Percentiles rank a stretch among this genome's conserved stretches.
These are phyloP conservation scores for Dryas integrifolia DNA, from an alignment of 331 rosid genomes.

Conservation along the genomic window DNA sequence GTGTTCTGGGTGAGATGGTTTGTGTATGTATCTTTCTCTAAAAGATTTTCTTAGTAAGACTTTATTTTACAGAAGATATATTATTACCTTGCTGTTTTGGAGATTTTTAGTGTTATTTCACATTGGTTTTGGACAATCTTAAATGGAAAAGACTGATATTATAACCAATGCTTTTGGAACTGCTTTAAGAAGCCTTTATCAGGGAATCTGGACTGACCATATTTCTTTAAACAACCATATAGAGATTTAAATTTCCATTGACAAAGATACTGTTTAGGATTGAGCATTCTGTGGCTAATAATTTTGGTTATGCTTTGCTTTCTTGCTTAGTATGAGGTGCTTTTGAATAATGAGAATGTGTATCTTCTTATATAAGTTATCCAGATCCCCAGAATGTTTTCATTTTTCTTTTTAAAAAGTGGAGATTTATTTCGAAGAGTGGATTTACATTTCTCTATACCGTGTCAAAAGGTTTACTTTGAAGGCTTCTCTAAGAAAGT, in stretches of 20 bases:
- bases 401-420: neutral
- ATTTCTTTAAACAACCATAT: neutral
- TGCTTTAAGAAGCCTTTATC: neutral
- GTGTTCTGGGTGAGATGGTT: neutral
- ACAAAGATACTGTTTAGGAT: neutral
- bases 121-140: neutral
- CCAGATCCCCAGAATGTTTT: neutral
- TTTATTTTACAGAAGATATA: neutral
- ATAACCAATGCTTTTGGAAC: neutral
- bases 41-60: neutral
- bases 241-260: neutral
- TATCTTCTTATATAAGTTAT: neutral
- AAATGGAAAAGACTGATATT: neutral
- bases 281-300: neutral
- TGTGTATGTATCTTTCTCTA: neutral
- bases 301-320: neutral
- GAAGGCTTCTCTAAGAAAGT: neutral
- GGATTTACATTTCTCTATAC: neutral
- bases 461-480: neutral
- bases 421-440: neutral
- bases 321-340: neutral
- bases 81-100: neutral
- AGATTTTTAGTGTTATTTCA: neutral
- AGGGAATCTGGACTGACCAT: neutral
- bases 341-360: neutral